Conservation (phyloP, 306 rosid species). For the Malus asiatica region DNA sequence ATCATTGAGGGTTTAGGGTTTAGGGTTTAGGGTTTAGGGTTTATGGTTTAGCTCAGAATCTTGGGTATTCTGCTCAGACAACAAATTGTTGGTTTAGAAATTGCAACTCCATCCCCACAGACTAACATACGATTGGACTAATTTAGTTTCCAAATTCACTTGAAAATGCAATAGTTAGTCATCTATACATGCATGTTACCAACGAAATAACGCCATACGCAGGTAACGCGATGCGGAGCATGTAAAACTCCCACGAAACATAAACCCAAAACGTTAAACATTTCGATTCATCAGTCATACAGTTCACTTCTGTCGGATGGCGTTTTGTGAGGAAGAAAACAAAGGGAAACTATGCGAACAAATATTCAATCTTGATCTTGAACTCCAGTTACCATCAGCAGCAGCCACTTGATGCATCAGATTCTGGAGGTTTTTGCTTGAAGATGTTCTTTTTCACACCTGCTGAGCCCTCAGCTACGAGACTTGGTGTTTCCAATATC, state of each 20-base stretch:
- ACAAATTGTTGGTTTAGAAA: background rate
- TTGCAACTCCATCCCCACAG: background rate
- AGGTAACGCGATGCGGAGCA: no score
- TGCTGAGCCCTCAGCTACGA: conserved; percentile 58
- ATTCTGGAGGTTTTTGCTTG: conserved; percentile 38
- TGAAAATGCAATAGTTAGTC: background rate
- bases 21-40: background rate
- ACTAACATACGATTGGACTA: background rate
- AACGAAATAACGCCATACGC: no score
- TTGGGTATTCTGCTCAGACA: background rate
- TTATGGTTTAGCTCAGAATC: no score
- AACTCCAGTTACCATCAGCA: conserved; percentile 42
- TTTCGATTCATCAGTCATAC: background rate
- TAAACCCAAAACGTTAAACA: background rate
- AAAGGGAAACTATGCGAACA: background rate
- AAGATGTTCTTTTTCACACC: conserved; percentile 66
- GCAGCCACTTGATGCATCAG: conserved; percentile 56
- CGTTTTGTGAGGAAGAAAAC: background rate
- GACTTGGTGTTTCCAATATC: conserved; percentile 82
- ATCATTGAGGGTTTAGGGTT: background rate
- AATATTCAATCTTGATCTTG: background rate
- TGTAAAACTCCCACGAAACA: no score
- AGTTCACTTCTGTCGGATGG: no score
- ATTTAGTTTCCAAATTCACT: background rate
- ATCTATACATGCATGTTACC: no score